Base-by-base conservation (phyloP, 805 yeast genomes). In the Kodamaea kaohsiungensis region DNA sequence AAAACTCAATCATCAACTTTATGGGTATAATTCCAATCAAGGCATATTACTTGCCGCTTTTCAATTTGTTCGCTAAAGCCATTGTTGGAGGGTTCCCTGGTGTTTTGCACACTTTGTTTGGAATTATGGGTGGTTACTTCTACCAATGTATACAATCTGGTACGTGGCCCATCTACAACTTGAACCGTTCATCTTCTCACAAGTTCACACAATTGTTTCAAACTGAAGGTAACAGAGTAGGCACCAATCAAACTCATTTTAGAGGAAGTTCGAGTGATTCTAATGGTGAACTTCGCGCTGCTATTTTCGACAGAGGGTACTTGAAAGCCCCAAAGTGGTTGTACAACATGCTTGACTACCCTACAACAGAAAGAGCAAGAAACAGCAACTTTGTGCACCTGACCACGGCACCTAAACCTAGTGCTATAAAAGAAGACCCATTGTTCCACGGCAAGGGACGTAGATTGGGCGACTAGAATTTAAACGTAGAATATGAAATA, bases 71-170 rank as follows among this genome's bases (percentile, higher is more conserved):
- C 6, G 53, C 70, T 51, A 68, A 68, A 48, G 57, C 69, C 45
- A 66, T 85, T 19, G 65, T 78, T 2, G 76, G 72, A 42, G 84
- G 85, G 2, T 71, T 68, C 42, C 63, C 69, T 2, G 65, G 75
- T 16, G 73, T 77, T 51, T 60, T 70, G 2, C 73, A 78, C 54
- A 71, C 81, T 0, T 56, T 79, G 3, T 64, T 80, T 42, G 90
- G 90, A 2, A 75, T 82, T 55, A 59, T 70, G 16, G 82, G 83
- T 2, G 88, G 84, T 0, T 86, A 86, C 62, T 55, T 83, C 3
- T 85, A 84, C 68, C 81, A 79, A 56, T 86, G 90, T 63, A 64
- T 84, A 45, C 88, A 85, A 61, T 84, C 89, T 0, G 69, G 75
- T 42, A 80, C 89, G 2, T 39, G 70, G 22, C 79, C 80, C 2